Conservation (phyloP, 441 rosid species). For the Jatropha podagrica region DNA sequence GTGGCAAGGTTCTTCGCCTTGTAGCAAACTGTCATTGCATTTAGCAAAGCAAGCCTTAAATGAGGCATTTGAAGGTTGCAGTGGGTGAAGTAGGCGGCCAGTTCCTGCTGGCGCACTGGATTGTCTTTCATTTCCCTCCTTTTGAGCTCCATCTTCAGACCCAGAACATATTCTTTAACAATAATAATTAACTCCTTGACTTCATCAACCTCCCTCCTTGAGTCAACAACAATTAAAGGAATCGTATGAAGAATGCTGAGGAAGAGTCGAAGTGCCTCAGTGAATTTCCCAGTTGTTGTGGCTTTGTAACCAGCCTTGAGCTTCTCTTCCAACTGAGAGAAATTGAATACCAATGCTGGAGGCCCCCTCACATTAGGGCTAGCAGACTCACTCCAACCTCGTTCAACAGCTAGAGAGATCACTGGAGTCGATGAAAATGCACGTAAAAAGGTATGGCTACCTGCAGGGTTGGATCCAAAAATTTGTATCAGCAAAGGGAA, state of each 20-base stretch:
- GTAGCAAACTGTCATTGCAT: constrained; percentile 75
- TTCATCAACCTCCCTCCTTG: constrained; percentile 91
- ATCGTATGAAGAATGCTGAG: constrained; percentile 74
- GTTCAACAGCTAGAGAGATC: constrained; percentile 67
- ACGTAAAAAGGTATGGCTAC: constrained; percentile 70
- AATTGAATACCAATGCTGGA: constrained; percentile 57
- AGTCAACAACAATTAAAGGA: constrained; percentile 79
- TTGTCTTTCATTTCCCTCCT: constrained; percentile 64
- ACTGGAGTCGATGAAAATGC: constrained; percentile 72
- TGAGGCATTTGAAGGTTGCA: constrained; percentile 81
- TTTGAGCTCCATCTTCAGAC: constrained; percentile 71
- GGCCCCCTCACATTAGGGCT: constrained; percentile 74
- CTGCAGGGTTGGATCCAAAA: constrained; percentile 19
- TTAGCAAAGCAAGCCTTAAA: constrained; percentile 59
- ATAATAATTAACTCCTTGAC: constrained; percentile 72
- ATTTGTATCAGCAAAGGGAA: too few relatives aligned
- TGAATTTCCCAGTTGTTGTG: constrained; percentile 67
- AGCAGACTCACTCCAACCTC: constrained; percentile 74
- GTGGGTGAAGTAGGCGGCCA: constrained; percentile 90
- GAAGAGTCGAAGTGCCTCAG: constrained; percentile 68
- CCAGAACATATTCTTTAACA: constrained; percentile 79
- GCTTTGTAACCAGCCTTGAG: constrained; percentile 81
- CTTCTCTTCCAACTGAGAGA: constrained; percentile 79
- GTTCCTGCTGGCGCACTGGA: constrained; percentile 75
- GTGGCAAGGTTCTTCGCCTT: constrained; percentile 69